Percentiles rank a stretch among this genome's conserved stretches.
phyloP scores from a whole-genome alignment of 1,284 basidiomycete genomes.

The Ustilago nuda region DNA sequence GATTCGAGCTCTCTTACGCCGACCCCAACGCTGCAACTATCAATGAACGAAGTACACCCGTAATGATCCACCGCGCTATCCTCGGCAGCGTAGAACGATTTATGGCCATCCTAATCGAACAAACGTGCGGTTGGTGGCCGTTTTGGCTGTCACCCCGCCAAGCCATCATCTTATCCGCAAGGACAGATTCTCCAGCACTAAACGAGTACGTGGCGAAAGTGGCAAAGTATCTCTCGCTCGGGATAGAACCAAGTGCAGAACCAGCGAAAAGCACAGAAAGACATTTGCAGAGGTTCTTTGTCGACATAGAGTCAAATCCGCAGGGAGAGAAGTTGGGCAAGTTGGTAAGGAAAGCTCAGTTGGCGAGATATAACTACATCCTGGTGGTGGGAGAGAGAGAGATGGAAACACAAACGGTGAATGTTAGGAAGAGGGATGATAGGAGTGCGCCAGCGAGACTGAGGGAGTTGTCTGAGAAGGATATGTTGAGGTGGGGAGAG shows the following conservation, averaged over 20 bases:
- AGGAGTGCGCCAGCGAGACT: slow-evolving; percentile 20
- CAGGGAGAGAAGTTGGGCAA: slow-evolving; percentile 60
- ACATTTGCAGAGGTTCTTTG: slow-evolving; percentile 60
- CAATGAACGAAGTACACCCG: slow-evolving; percentile 34
- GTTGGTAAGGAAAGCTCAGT: slow-evolving; percentile 57
- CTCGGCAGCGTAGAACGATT: slow-evolving; percentile 67
- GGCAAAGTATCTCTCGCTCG: slow-evolving; percentile 38
- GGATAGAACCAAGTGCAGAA: slow-evolving; percentile 12
- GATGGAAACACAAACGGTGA: slow-evolving; percentile 51
- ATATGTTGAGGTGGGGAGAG: background rate
- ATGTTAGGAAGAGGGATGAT: slow-evolving; percentile 54
- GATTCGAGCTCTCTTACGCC: slow-evolving; percentile 62
- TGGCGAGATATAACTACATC: slow-evolving; percentile 61
- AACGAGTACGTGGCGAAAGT: slow-evolving; percentile 45
- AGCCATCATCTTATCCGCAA: slow-evolving; percentile 59
- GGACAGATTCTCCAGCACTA: slow-evolving; percentile 25
- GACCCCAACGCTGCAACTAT: slow-evolving; percentile 25
- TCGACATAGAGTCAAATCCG: slow-evolving; percentile 59
- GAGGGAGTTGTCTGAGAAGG: slow-evolving; percentile 11
- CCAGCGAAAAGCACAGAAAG: slow-evolving; percentile 12
- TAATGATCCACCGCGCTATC: slow-evolving; percentile 69
- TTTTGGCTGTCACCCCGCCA: slow-evolving; percentile 67
- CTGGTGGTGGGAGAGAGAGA: slow-evolving; percentile 65
- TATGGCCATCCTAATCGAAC: slow-evolving; percentile 67
- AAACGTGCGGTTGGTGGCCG: slow-evolving; percentile 64